Evolutionary conservation across 2,329 filamentous ascomycete species (phyloP), one percentile per base, ranked within the genome.

Genomic region (Botryotinia narcissicola): DNA sequence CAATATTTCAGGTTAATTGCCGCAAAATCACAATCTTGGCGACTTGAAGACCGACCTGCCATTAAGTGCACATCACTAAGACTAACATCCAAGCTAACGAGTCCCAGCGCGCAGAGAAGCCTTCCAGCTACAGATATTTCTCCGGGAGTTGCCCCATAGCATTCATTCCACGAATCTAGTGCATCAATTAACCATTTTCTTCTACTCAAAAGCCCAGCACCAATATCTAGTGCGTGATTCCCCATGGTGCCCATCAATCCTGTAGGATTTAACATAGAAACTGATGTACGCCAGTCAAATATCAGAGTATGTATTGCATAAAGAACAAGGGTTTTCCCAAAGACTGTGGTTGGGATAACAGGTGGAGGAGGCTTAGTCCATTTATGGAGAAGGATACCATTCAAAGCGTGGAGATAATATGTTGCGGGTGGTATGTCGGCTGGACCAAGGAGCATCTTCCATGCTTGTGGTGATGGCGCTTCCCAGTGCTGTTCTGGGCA

Each of bases 291-390:
- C 79, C 79, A 80, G 67, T 80, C 79, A 61, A 79, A 80, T 40
- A 80, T 78, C 46, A 79, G 78, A 1, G 78, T 78, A 63, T 79
- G 79, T 2, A 80, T 73, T 5, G 78, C 78, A 59, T 80, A 80
- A n/a, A 80, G 75, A 10, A 80, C 72, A 10, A 79, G 73, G 5
- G 75, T 76, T 51, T 79, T 79, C 7, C 78, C 78, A 16, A 79
- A 78, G n/a, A 77, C 76, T 7, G 74, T 73, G 5, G 75, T 75
- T 22, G 75, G 70, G 32, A 76, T 75, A 10, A 78, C 72, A 10
- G 78, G 78, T 51, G 78, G 78, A 35, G 79, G 67, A 40, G 78
- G 78, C 37, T 78, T 79, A 18, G 79, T 75, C 70, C 75, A 79
- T 76, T 79, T 80, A 4, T 75, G 75, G 10, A 80, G 74, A 16